phyloP scores from a whole-genome alignment of 768 basidiomycete species.

The Tricholoma sp. region DNA sequence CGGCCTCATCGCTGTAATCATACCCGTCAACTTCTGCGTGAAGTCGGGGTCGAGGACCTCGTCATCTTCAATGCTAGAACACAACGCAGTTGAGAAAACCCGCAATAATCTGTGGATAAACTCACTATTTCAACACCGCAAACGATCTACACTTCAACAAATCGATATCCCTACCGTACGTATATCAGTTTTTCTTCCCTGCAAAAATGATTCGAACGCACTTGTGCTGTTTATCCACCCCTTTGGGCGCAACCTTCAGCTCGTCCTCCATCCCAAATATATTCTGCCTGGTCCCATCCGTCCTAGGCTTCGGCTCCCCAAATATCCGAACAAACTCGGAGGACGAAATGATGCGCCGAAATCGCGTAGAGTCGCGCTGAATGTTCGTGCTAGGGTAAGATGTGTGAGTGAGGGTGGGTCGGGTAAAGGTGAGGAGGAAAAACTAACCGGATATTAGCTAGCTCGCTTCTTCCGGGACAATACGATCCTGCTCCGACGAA shows the following conservation, averaged over 20 bases:
- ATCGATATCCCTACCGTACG: constrained; percentile 72
- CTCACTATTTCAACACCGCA: constrained; percentile 59
- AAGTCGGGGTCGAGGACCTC: constrained; percentile 69
- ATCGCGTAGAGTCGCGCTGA: constrained; percentile 49
- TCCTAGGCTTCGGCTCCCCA: constrained; percentile 59
- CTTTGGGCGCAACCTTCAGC: constrained; percentile 89
- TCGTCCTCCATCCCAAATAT: constrained; percentile 88
- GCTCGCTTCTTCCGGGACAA: constrained; percentile 75
- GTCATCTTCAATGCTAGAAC: constrained; percentile 62
- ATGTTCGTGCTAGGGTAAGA: constrained; percentile 51
- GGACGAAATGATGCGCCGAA: constrained; percentile 62
- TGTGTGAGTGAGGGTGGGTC: neutral
- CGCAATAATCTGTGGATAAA: neutral
- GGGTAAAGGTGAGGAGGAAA: constrained; percentile 1
- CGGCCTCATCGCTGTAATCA: constrained; percentile 56
- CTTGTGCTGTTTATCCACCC: constrained; percentile 78
- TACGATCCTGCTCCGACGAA: constrained; percentile 77
- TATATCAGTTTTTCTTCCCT: neutral
- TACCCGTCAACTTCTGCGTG: constrained; percentile 50
- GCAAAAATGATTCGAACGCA: constrained; percentile 22
- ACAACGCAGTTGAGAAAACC: constrained; percentile 10
- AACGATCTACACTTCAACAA: constrained; percentile 81
- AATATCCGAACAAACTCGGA: constrained; percentile 75
- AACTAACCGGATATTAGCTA: constrained; percentile 64
- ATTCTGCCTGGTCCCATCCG: constrained; percentile 60